Base-by-base conservation (phyloP, 345 rosid species). In the Lepidium didymum region DNA sequence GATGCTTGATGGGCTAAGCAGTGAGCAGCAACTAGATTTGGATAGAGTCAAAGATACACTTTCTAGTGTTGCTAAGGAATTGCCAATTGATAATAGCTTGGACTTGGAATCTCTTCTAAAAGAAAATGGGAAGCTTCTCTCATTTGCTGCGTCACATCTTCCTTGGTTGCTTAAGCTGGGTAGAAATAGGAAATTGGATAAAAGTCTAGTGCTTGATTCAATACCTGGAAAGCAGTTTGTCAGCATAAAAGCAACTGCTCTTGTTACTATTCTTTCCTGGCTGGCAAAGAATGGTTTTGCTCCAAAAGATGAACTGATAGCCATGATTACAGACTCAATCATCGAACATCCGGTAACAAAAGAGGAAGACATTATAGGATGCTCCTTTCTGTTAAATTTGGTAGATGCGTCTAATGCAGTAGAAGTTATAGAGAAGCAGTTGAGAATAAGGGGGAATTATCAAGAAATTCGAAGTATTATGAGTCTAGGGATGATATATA, bases 121-220 rank as follows among this genome's bases (percentile, higher is more conserved):
- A 64, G 90, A 91, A 70, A 86, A 87, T 75, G 96, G 88, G 67
- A 94, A 87, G 80, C 65, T 86, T 56, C 77, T 81, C 21, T 85
- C 91, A 33, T 91, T 94, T 80, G 83, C 89, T 74, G 81, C 87
- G 62, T 68, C 79, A 51, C 83, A 86, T 72, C 91, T 94, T 73
- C 96, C 99, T 14, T 89, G 97, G 99, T 76, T 94, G 84, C 90
- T 87, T 73, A 83, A 85, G 75, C 70, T 91, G 77, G 83, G 85
- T 75, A 73, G 77, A 76, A 78, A 85, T 72, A 71, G 70, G 37
- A 78, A 78, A 36, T 44, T 72, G 46, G 61, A 80, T 72, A 82
- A 85, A 77, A 86, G 71, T 54, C 62, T 78, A 46, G 75, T 51
- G 45, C 73, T 77, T 43, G 84, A 83, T 41, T 73, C 79, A 38